phyloP scores from a whole-genome alignment of 495 filamentous ascomycete species.

The Clavariopsis aquatica region DNA sequence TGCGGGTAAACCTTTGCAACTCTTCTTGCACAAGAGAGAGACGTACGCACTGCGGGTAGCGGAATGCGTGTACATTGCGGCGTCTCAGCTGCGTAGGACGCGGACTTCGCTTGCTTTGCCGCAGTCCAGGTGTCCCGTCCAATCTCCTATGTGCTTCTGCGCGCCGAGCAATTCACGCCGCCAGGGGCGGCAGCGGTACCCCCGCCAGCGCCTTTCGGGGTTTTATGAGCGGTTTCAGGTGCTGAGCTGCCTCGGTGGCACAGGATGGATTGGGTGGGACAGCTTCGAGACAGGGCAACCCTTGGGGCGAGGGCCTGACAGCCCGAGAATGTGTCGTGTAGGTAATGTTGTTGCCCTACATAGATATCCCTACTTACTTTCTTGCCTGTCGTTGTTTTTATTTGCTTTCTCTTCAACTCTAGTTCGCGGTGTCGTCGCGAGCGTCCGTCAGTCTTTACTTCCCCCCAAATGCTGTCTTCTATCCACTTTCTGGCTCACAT shows the following conservation, averaged over 20 bases:
- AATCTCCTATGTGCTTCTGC: background rate
- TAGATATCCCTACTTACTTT: background rate
- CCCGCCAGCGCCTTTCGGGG: background rate
- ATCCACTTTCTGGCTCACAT: background rate
- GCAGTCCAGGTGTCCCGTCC: background rate
- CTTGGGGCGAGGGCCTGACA: background rate
- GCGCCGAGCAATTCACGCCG: background rate
- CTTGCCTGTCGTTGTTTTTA: background rate
- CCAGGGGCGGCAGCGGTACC: background rate
- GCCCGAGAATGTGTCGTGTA: background rate
- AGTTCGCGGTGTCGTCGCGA: background rate
- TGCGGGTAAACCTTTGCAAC: background rate
- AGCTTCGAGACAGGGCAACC: background rate
- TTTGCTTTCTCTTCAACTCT: too few relatives aligned
- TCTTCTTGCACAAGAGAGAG: background rate
- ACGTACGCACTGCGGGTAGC: background rate
- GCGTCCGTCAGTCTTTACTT: background rate
- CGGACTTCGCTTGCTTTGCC: background rate
- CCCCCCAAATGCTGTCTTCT: background rate
- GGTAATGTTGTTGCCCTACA: background rate
- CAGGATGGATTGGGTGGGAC: background rate
- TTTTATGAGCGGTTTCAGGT: slow-evolving; percentile 13
- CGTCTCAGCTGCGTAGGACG: background rate
- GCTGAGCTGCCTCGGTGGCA: background rate
- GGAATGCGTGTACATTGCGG: background rate